Evolutionary conservation across 225 moss, liverwort and hornwort species (phyloP), one percentile per base, ranked within the genome.

Genomic region (Bryum argenteum): DNA sequence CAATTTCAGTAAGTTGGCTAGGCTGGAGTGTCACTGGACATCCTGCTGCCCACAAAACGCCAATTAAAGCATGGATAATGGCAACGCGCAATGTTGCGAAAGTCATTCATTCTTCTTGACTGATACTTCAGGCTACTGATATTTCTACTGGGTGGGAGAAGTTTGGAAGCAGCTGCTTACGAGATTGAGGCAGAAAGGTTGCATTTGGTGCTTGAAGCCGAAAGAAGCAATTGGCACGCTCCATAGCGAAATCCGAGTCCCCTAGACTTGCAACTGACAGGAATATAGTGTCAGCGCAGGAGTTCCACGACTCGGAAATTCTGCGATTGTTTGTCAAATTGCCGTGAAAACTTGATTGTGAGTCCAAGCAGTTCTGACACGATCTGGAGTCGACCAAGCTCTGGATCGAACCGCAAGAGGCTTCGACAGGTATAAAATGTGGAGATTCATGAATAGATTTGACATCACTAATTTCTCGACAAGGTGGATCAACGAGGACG

Each of bases 201-300:
- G 51, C 57, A 41, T 45, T 33, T 11, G 62, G 69, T 44, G 28
- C 70, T 70, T 67, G 66, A 59, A 84, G 71, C 75, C 71, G 70
- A 63, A 77, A 84, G 67, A 84, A 84, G 63, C 79, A 79, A 58
- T 79, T 74, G 42, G 79, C 79, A 14, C 58, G 74, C 58, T 69
- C 79, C 79, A 84, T 84, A 41, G 84, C 84, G 38, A 67, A 81
- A 54, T 84, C 84, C n/a, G 71, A 65, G 55, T 69, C 67, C 52
- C 81, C 84, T 38, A 84, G 77, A 39, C 84, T 81, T 65, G 81
- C 84, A 40, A 84, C 63, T 37, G 84, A 61, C 37, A 81, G 38
- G 12, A 81, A 84, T 64, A 78, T 63, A 44, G 70, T 77, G 37
- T 81, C 55, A 7, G 71, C 62, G 26, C 84, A 84, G 33, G 84